Evolutionary conservation across 2,329 filamentous ascomycete species (phyloP).

Genomic region (Clonostachys rhizophaga): DNA sequence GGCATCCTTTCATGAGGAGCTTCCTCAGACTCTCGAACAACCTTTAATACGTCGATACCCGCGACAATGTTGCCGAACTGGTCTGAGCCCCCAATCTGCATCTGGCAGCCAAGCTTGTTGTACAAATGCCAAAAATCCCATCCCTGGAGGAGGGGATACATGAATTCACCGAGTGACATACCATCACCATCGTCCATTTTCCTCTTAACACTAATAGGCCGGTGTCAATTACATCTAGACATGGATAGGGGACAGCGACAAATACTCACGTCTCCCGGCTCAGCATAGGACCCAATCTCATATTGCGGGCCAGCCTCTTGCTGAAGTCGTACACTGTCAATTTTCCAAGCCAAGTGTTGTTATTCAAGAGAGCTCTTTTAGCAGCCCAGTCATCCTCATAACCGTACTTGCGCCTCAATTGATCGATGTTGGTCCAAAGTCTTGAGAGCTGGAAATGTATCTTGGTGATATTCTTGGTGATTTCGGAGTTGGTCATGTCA

Average conservation of each 20-base stretch:
- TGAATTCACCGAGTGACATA: conserved; percentile 91
- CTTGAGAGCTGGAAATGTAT: conserved; percentile 67
- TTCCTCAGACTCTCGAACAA: conserved; percentile 57
- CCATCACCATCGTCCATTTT: conserved; percentile 83
- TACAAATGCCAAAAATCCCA: conserved; percentile 97
- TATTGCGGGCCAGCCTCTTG: conserved; percentile 64
- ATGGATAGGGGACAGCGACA: not conserved
- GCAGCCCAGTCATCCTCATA: conserved; percentile 61
- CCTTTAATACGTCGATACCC: conserved; percentile 80
- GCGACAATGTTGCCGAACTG: conserved; percentile 96
- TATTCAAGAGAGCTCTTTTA: conserved; percentile 69
- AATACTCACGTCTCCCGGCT: conserved; percentile 74
- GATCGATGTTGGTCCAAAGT: conserved; percentile 71
- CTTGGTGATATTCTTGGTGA: conserved; percentile 60
- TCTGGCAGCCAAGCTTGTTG: conserved; percentile 58
- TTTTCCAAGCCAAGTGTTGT: conserved; percentile 76
- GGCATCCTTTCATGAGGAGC: conserved; percentile 33
- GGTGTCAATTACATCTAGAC: conserved; percentile 9
- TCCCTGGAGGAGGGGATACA: conserved; percentile 87
- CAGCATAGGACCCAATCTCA: conserved; percentile 82
- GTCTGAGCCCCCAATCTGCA: conserved; percentile 93
- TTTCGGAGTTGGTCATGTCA: conserved; percentile 41
- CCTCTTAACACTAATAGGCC: conserved; percentile 58
- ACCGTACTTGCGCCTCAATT: conserved; percentile 59
- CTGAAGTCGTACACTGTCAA: conserved; percentile 71